A percentile compares a stretch with the other conserved stretches of the same genome.
Evolutionary conservation across 108 stramenopile species (phyloP).

Genomic region (Phaeodactylum tricornutum): DNA sequence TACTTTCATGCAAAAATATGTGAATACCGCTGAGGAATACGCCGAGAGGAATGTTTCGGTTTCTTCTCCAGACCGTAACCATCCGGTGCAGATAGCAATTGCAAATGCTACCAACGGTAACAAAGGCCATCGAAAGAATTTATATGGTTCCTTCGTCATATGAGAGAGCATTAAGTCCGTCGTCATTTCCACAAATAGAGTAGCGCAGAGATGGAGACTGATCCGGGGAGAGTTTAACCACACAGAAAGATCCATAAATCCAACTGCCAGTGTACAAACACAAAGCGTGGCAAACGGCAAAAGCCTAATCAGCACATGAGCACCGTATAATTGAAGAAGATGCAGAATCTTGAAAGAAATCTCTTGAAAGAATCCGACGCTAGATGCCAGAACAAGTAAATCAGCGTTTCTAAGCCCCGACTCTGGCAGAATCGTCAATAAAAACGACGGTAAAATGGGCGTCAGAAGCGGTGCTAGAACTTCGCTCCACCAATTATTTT

Average conservation of each 20-base stretch:
- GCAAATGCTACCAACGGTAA: constrained; percentile 47
- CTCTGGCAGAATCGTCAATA: constrained; percentile 5
- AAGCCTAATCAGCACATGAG: constrained; percentile 14
- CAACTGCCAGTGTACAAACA: constrained; percentile 25
- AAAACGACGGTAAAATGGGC: background rate
- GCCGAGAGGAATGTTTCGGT: constrained; percentile 22
- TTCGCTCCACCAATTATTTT: constrained; percentile 21
- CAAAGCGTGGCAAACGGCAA: constrained; percentile 37
- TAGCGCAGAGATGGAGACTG: constrained; percentile 41
- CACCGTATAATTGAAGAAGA: constrained; percentile 30
- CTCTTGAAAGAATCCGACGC: constrained; percentile 43
- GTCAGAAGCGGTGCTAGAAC: constrained; percentile 13
- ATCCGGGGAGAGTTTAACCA: constrained; percentile 46
- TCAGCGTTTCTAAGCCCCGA: constrained; percentile 40
- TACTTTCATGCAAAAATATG: constrained; percentile 53
- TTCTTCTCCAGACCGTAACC: constrained; percentile 3
- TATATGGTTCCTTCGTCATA: constrained; percentile 44
- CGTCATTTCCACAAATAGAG: constrained; percentile 69
- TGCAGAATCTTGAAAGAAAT: constrained; percentile 26
- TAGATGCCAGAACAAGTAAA: constrained; percentile 28
- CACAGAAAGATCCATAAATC: constrained; percentile 23
- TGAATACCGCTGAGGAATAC: constrained; percentile 39
- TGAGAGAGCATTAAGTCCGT: constrained; percentile 81
- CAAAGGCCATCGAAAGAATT: constrained; percentile 32
- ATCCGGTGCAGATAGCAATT: constrained; percentile 2